Evolutionary conservation across 495 filamentous ascomycete genomes (phyloP), one percentile per base, ranked within the genome.

Genomic region (Penicillium psychrofluorescens): DNA sequence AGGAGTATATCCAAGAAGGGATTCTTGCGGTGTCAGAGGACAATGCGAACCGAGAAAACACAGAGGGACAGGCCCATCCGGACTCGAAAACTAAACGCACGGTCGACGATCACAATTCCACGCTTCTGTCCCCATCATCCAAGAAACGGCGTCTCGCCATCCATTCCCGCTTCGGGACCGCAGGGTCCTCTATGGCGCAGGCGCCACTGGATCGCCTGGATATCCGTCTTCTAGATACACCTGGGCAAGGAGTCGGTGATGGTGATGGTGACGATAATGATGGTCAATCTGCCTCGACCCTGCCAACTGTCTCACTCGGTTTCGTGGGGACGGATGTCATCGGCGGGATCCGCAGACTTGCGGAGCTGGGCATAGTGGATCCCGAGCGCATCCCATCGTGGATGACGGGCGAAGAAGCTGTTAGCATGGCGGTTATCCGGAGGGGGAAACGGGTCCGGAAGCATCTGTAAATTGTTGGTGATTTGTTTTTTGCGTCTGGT

Each of bases 391-490:
- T 94, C 80, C 88, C 88, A 0, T 85, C 87, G 0, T 95, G 89
- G 89, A 84, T 94, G 82, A 90, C 87, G 1, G 89, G 89, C 1
- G 87, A 94, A 54, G 88, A 86, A 14, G 85, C 80, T 0, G 80
- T 94, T 4, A 90, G 83, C 49, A 63, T 81, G 35, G 86, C 84
- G 1, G 73, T 76, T 34, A 78, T 94, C 1, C 75, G 71, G 41
- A 54, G 72, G 35, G 85, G 87, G 4, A 75, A 74, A 51, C 80
- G 61, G 11, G 39, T 68, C 6, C 28, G 42, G 11, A 58, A 45
- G 9, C 51, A 56, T 36, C 48, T 44, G 29, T 65, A 54, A 28
- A 1, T 3, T 9, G 9, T 5, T 38, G 10, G 11, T 12, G 38
- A 36, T 49, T 33, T 32, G 40, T 30, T 39, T 31, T 29, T 37